Base-by-base conservation (phyloP, 768 basidiomycete genomes). In the Rhodotorula kratochvilovae region DNA sequence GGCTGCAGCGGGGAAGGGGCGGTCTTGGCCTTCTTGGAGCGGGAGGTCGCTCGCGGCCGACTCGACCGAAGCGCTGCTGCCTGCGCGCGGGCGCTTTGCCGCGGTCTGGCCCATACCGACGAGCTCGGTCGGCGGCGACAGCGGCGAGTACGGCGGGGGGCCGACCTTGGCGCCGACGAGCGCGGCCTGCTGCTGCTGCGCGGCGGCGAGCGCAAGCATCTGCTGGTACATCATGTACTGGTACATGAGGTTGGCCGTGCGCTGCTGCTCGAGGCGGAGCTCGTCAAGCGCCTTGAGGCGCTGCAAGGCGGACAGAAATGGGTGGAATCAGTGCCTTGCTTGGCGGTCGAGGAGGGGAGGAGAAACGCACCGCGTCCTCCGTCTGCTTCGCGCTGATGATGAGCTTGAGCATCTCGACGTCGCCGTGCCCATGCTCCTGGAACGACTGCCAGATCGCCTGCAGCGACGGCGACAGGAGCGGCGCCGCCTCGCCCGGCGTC, bases 241-340 rank as follows among this genome's bases (percentile, higher is more conserved):
- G 31, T 65, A 67, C 31, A 55, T 54, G 13, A 63, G 67, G 54
- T 50, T 61, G 31, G 67, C 67, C 17, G 73, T 70, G 36, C 70
- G 67, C 6, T 72, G 46, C 68, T 76, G 58, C 27, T 42, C 58
- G 1, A 70, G 63, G n/a, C 71, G 65, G 27, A 72, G 54, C 7
- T 36, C 21, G 61, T 76, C 76, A 25, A 74, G 53, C 1, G 76
- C 73, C 50, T 73, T 67, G 25, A 76, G 55, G 17, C 72, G 63
- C 72, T 73, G 48, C 29, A 4, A 12, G 11, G 17, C 27, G 2
- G n/a, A n/a, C n/a, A n/a, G n/a, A n/a, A n/a, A n/a, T 25, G n/a
- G 55, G 15, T 8, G 12, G n/a, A 21, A 11, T 42, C 31, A 48
- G 67, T 25, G 12, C 2, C 39, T 31, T 42, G 13, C 39, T 53